phyloP scores from a whole-genome alignment of 2,329 filamentous ascomycete species.

The Pseudogymnoascus sp. region DNA sequence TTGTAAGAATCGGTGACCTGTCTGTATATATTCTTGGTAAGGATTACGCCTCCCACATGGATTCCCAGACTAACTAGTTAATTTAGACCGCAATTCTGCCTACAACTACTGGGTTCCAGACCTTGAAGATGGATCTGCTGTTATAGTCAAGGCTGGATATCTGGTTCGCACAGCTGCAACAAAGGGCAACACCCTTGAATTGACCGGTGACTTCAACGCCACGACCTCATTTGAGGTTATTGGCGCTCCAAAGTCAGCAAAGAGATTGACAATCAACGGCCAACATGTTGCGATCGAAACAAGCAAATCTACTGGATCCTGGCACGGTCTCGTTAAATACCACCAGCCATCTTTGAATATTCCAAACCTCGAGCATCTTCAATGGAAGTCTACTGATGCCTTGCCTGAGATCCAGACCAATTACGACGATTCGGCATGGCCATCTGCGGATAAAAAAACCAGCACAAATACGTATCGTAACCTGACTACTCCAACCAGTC shows the following conservation, averaged over 20 bases:
- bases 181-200: conserved; percentile 43
- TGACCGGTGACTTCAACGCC: conserved; percentile 63
- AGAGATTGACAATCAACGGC: conserved; percentile 46
- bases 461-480: conserved; percentile 12
- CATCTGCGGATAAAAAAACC: conserved; percentile 34
- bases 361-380: conserved; percentile 46
- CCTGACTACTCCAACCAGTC: conserved; percentile 52
- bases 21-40: conserved; percentile 22
- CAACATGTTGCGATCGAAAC: conserved; percentile 20
- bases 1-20: conserved; percentile 37
- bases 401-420: conserved; percentile 54
- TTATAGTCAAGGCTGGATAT: conserved; percentile 56
- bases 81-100: conserved; percentile 53
- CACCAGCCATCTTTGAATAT: conserved; percentile 40
- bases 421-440: conserved; percentile 65
- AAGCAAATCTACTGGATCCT: conserved; percentile 36
- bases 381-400: conserved; percentile 62
- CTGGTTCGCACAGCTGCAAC: conserved; percentile 52
- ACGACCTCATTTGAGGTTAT: conserved; percentile 61
- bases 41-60: conserved; percentile 30
- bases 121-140: conserved; percentile 30
- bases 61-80: conserved; percentile 11
- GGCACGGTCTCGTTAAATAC: conserved; percentile 43
- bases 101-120: conserved; percentile 61
- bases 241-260: conserved; percentile 49